Evolutionary conservation across 495 filamentous ascomycete species (phyloP).

Genomic region (Aspergillus nanangensis): DNA sequence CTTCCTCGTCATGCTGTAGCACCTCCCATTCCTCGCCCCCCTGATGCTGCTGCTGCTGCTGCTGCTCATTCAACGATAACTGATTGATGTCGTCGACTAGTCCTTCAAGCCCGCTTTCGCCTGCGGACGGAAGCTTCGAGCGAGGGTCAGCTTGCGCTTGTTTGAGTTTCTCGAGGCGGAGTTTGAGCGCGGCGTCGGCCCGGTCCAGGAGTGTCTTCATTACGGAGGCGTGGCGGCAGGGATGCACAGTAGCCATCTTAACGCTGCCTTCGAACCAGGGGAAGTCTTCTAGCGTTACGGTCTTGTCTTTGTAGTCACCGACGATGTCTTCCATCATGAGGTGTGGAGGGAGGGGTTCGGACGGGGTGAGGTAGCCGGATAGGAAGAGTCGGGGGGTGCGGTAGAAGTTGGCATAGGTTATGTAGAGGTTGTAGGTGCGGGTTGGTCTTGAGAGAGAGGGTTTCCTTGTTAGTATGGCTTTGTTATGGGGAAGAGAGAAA

Average conservation of each 20-base stretch:
- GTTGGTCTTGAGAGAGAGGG: constrained; percentile 53
- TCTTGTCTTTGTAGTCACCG: constrained; percentile 99
- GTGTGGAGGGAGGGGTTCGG: constrained; percentile 78
- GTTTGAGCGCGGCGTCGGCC: constrained; percentile 86
- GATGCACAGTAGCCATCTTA: constrained; percentile 96
- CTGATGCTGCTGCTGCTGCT: constrained; percentile 50
- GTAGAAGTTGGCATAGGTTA: constrained; percentile 95
- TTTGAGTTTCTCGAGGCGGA: constrained; percentile 76
- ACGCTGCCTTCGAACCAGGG: constrained; percentile 77
- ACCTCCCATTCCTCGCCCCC: constrained; percentile 87
- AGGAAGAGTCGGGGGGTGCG: constrained; percentile 94
- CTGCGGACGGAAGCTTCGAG: constrained; percentile 46
- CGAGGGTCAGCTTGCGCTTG: constrained; percentile 25
- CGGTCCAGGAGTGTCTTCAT: constrained; percentile 98
- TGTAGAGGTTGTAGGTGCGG: constrained; percentile 95
- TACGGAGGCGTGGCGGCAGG: constrained; percentile 87
- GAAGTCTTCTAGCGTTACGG: constrained; percentile 96
- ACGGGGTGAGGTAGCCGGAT: constrained; percentile 78
- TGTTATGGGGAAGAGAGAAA: background rate
- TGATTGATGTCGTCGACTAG: constrained; percentile 57
- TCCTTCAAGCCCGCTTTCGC: constrained; percentile 55
- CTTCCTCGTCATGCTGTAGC: constrained; percentile 61
- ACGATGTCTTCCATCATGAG: constrained; percentile 99
- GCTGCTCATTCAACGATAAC: constrained; percentile 36
- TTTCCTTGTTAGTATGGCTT: constrained; percentile 1